Evolutionary conservation across 2,329 filamentous ascomycete species (phyloP).

Genomic region (Epicoccum nigrum): DNA sequence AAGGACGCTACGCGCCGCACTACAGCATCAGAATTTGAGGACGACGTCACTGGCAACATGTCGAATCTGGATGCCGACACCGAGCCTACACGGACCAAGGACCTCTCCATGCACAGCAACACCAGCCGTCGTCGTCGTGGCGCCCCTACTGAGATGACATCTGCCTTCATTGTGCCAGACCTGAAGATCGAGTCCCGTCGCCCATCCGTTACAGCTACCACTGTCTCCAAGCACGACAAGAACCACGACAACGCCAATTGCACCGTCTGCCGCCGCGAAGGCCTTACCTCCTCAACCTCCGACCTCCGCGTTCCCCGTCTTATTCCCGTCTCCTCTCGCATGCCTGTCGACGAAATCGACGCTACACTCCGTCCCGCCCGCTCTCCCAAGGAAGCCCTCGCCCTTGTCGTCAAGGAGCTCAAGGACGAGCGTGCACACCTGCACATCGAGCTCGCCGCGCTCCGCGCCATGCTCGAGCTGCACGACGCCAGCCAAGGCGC

Average conservation of each 20-base stretch:
- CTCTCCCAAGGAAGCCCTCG: constrained; percentile 73
- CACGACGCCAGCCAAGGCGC: constrained; percentile 67
- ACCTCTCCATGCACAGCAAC: constrained; percentile 55
- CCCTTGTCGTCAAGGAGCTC: constrained; percentile 81
- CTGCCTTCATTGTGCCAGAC: constrained; percentile 68
- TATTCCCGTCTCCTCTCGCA: constrained; percentile 58
- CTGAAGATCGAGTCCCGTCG: constrained; percentile 58
- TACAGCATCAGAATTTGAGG: constrained; percentile 37
- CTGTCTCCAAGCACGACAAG: constrained; percentile 40
- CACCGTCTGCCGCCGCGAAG: constrained; percentile 60
- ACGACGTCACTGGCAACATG: constrained; percentile 44
- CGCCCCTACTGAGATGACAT: constrained; percentile 63
- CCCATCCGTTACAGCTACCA: constrained; percentile 27
- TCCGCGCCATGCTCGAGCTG: constrained; percentile 65
- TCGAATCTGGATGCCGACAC: constrained; percentile 35
- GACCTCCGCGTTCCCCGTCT: constrained; percentile 55
- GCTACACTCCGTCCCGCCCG: constrained; percentile 67
- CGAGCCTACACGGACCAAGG: constrained; percentile 40
- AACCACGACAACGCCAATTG: constrained; percentile 62
- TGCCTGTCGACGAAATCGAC: constrained; percentile 58
- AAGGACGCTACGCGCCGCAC: constrained; percentile 55
- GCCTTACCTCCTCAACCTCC: constrained; percentile 35
- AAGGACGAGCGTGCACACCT: constrained; percentile 81
- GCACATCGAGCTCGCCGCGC: constrained; percentile 68
- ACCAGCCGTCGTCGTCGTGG: constrained; percentile 58